Percentiles rank a stretch among this genome's conserved stretches.
These are phyloP conservation scores for Erythrobasidium yunnanense DNA, from an alignment of 768 basidiomycete species.

Conservation along the genomic window DNA sequence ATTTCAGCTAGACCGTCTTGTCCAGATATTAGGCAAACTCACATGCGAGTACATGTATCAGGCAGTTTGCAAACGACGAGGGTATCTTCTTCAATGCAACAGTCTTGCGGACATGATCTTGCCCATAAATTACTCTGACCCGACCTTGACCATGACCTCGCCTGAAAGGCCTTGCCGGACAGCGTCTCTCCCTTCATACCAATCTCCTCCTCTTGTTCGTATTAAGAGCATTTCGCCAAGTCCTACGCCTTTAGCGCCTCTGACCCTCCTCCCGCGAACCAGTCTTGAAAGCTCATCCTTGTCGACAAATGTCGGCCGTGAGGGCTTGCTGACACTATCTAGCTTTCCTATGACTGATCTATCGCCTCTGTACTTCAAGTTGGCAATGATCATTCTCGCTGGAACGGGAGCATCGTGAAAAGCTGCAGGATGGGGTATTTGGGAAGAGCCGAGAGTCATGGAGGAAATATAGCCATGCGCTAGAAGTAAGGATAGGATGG, in stretches of 20 bases:
- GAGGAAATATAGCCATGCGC: slow-evolving; percentile 77
- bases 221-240: slow-evolving; percentile 90
- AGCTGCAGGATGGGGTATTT: slow-evolving; percentile 53
- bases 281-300: slow-evolving; percentile 61
- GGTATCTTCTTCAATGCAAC: no score
- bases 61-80: no score
- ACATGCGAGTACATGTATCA: no score
- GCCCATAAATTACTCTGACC: slow-evolving; percentile 9
- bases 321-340: slow-evolving; percentile 72
- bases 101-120: no score
- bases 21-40: no score
- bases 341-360: slow-evolving; percentile 68
- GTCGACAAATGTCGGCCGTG: slow-evolving; percentile 66
- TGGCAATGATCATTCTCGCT: slow-evolving; percentile 78
- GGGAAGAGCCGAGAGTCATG: slow-evolving; percentile 60
- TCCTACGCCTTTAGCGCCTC: slow-evolving; percentile 68
- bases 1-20: no score
- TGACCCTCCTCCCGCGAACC: slow-evolving; percentile 69
- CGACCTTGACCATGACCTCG: slow-evolving; percentile 50
- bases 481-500: slow-evolving; percentile 81
- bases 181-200: slow-evolving; percentile 89
- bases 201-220: slow-evolving; percentile 62
- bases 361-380: slow-evolving; percentile 86
- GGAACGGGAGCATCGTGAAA: slow-evolving; percentile 55
- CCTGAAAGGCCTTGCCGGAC: slow-evolving; percentile 63